Conservation (phyloP, 2,329 filamentous ascomycete species). For the Chrysoporthe deuterocubensis region DNA sequence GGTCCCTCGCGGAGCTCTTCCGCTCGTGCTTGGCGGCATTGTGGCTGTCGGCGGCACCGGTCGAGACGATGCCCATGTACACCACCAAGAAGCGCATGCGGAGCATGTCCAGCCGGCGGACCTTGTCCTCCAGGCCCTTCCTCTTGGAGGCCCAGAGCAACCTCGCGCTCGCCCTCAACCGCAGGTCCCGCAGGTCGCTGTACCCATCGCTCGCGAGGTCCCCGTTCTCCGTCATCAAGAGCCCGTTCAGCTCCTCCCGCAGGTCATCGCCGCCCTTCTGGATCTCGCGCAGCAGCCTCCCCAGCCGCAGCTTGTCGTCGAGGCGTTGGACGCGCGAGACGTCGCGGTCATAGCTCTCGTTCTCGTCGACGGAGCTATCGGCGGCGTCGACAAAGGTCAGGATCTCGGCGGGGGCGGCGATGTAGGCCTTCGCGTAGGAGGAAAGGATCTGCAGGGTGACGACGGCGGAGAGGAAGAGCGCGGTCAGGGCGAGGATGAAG, state of each 20-base stretch:
- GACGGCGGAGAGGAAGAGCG: slow-evolving; percentile 59
- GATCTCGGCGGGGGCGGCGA: slow-evolving; percentile 62
- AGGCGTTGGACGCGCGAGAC: slow-evolving; percentile 60
- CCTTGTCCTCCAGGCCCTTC: slow-evolving; percentile 57
- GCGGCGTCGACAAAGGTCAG: slow-evolving; percentile 61
- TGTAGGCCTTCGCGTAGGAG: slow-evolving; percentile 59
- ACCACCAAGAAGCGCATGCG: slow-evolving; percentile 68
- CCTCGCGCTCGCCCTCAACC: slow-evolving; percentile 52
- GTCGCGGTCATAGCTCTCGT: slow-evolving; percentile 66
- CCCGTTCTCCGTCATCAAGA: slow-evolving; percentile 53
- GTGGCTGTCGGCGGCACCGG: slow-evolving; percentile 39
- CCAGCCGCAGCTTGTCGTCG: slow-evolving; percentile 66
- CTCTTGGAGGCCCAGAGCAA: slow-evolving; percentile 63
- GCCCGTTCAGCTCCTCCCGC: slow-evolving; percentile 60
- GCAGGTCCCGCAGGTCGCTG: slow-evolving; percentile 33
- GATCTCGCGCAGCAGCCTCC: slow-evolving; percentile 63
- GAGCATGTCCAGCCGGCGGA: slow-evolving; percentile 63
- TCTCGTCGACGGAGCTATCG: slow-evolving; percentile 66
- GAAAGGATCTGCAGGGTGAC: slow-evolving; percentile 57
- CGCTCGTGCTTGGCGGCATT: slow-evolving; percentile 43
- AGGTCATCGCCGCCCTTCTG: slow-evolving; percentile 64
- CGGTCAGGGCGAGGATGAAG: slow-evolving; percentile 61
- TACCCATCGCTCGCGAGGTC: slow-evolving; percentile 32
- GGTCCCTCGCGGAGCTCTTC: slow-evolving; percentile 32
- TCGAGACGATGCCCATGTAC: slow-evolving; percentile 64